phyloP scores from a whole-genome alignment of 441 rosid genomes.

The Populus hybrid region DNA sequence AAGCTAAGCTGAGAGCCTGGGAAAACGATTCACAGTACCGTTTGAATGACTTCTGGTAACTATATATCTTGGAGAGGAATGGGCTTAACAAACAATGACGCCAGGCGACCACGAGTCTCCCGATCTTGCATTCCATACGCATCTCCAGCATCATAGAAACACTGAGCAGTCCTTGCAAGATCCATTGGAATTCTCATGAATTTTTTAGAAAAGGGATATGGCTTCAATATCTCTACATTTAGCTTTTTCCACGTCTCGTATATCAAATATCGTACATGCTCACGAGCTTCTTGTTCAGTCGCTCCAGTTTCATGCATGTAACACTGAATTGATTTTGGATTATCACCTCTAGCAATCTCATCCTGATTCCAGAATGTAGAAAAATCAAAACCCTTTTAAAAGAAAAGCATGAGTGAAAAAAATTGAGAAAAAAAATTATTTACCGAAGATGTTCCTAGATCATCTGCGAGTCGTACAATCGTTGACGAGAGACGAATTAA shows the following conservation, averaged over 20 bases:
- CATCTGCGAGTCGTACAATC: constrained; percentile 6
- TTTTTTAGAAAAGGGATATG: not conserved
- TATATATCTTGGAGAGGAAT: not conserved
- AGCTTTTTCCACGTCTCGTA: constrained; percentile 8
- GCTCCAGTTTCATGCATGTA: constrained; percentile 12
- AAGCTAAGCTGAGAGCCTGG: not conserved
- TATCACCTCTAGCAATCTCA: constrained; percentile 25
- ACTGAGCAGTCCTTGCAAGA: not conserved
- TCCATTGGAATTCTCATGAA: not conserved
- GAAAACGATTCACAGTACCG: not conserved
- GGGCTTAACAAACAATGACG: constrained; percentile 5
- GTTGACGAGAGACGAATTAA: not conserved
- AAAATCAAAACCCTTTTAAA: not conserved
- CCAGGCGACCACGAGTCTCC: not conserved
- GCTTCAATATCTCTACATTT: not conserved
- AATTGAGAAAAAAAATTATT: not conserved
- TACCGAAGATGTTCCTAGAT: constrained; percentile 18
- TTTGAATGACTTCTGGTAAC: not conserved
- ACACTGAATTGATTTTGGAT: constrained; percentile 14
- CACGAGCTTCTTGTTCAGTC: constrained; percentile 1
- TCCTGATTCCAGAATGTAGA: not conserved
- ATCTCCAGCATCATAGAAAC: constrained; percentile 7
- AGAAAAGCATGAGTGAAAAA: too few species aligned
- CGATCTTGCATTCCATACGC: not conserved
- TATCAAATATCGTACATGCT: not conserved